Percentiles rank a stretch among this genome's conserved stretches.
Evolutionary conservation across 2,329 filamentous ascomycete species (phyloP).

Genomic region (Pyrenochaeta sp.): DNA sequence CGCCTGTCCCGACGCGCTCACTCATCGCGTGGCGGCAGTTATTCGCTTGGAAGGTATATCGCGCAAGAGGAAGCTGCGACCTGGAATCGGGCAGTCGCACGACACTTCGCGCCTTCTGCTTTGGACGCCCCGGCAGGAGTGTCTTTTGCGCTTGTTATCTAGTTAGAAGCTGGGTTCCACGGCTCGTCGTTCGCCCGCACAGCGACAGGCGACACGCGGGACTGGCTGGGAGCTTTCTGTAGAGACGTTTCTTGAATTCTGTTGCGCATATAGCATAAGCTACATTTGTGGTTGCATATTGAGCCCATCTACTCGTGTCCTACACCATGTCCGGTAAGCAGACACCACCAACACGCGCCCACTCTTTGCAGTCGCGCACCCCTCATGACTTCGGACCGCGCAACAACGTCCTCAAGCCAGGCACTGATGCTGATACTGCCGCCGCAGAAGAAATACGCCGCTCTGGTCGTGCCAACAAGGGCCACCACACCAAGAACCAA

Average conservation of each 20-base stretch:
- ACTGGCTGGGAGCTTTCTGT: conserved; percentile 38
- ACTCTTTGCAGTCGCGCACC: conserved; percentile 9
- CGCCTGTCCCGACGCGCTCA: conserved; percentile 16
- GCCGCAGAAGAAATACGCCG: conserved; percentile 81
- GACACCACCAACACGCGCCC: conserved; percentile 38
- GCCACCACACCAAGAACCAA: conserved; percentile 89
- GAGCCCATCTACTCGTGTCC: conserved; percentile 40
- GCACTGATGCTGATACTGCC: conserved; percentile 35
- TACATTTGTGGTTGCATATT: conserved; percentile 39
- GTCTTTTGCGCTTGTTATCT: conserved; percentile 29
- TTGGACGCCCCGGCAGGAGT: conserved; percentile 24
- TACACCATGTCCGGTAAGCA: conserved; percentile 69
- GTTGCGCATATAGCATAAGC: conserved; percentile 45
- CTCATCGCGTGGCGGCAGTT: conserved; percentile 23
- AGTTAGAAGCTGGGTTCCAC: conserved; percentile 35
- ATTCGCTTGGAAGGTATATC: conserved; percentile 20
- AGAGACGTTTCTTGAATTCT: conserved; percentile 48
- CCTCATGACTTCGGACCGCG: conserved; percentile 14
- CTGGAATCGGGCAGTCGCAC: conserved; percentile 28
- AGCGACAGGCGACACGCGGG: conserved; percentile 26
- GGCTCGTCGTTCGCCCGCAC: conserved; percentile 30
- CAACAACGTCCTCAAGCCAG: conserved; percentile 13
- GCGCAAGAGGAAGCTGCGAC: conserved; percentile 34
- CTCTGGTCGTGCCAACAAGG: conserved; percentile 95
- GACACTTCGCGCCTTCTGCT: conserved; percentile 25